These are phyloP conservation scores for Aspergillus costaricaensis DNA, from an alignment of 2,329 filamentous ascomycete species.

Conservation along the genomic window DNA sequence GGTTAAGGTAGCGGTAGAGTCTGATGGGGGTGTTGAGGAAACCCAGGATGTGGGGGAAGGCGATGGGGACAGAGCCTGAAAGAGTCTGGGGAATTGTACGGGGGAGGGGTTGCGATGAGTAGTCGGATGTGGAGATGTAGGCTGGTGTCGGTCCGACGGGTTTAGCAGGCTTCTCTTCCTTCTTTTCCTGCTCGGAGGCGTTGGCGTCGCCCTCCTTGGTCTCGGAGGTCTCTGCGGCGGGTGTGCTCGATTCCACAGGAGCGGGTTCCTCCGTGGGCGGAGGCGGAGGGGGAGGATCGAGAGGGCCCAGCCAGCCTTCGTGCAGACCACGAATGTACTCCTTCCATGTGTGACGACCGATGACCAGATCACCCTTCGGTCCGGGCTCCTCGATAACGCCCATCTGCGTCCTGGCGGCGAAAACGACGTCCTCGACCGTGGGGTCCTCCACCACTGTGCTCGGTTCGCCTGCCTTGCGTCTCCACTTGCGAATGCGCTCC, in stretches of 20 bases:
- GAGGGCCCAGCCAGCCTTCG: conserved; percentile 91
- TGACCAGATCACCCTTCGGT: conserved; percentile 77
- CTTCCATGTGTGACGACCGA: conserved; percentile 94
- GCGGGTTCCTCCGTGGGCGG: conserved; percentile 22
- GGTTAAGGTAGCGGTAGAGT: conserved; percentile 83
- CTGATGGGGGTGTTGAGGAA: conserved; percentile 88
- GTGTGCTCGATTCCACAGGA: conserved; percentile 27
- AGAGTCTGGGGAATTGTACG: conserved; percentile 68
- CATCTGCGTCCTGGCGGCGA: conserved; percentile 64
- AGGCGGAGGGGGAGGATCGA: conserved; percentile 53
- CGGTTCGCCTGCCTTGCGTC: conserved; percentile 63
- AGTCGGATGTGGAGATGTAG: conserved; percentile 73
- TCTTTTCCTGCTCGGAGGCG: conserved; percentile 54
- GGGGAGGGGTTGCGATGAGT: conserved; percentile 66
- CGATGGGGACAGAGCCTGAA: conserved; percentile 70
- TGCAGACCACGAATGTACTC: conserved; percentile 92
- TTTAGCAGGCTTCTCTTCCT: conserved; percentile 52
- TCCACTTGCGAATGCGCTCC: conserved; percentile 72
- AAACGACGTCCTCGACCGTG: conserved; percentile 63
- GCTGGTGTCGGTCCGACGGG: conserved; percentile 65
- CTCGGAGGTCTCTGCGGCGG: conserved; percentile 33
- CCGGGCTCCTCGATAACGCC: conserved; percentile 73
- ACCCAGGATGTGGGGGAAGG: conserved; percentile 86
- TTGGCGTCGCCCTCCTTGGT: conserved; percentile 49
- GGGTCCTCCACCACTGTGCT: conserved; percentile 43